phyloP scores from a whole-genome alignment of 2,329 filamentous ascomycete species.

The Fusarium vanettenii region DNA sequence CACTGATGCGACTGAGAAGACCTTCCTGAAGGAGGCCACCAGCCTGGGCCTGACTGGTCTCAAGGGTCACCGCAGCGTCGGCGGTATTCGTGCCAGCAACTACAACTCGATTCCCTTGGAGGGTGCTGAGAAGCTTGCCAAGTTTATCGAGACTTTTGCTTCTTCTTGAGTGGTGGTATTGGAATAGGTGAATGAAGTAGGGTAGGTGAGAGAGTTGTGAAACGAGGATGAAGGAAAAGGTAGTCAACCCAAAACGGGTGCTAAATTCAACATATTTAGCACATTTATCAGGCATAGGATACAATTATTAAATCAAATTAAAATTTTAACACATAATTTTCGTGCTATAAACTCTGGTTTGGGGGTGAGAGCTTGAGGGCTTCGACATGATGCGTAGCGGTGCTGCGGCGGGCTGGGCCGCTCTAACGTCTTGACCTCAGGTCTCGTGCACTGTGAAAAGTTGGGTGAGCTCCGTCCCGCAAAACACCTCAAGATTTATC shows the following conservation, averaged over 20 bases:
- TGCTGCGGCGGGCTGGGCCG: not conserved
- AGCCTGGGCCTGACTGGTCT: conserved; percentile 78
- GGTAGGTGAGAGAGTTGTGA: not conserved
- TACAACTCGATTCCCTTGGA: conserved; percentile 85
- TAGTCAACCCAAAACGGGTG: conserved; percentile 22
- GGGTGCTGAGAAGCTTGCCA: conserved; percentile 74
- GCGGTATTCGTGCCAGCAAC: conserved; percentile 79
- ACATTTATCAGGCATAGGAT: not conserved
- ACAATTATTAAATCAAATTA: not conserved
- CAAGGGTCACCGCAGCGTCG: conserved; percentile 87
- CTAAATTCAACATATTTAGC: conserved; percentile 39
- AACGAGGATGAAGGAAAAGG: not conserved
- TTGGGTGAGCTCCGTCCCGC: not conserved
- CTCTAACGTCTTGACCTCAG: not conserved
- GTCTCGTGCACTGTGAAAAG: not conserved
- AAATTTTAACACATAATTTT: not conserved
- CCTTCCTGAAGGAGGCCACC: conserved; percentile 80
- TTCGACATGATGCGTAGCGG: too few relatives aligned
- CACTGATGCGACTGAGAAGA: conserved; percentile 78
- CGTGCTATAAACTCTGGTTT: not conserved
- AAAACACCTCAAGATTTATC: not conserved
- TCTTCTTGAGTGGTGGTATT: not conserved
- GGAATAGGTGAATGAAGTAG: not conserved
- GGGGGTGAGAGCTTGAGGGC: not conserved
- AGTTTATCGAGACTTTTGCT: conserved; percentile 69